Base-by-base conservation (phyloP, 768 basidiomycete genomes). In the Pleurotus eryngii region DNA sequence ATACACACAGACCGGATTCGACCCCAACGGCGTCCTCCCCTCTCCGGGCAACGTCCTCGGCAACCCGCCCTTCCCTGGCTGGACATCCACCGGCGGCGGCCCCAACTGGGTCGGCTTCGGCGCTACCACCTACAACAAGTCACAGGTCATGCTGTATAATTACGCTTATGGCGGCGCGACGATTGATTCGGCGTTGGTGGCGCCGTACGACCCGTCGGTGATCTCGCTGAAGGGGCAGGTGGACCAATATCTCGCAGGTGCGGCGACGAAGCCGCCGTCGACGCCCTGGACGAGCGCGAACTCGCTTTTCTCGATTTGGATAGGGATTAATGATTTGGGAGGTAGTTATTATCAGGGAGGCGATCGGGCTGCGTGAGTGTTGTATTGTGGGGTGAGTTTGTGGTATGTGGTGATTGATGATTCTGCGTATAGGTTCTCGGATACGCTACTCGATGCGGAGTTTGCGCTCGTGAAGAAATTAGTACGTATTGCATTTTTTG, bases 311-410 rank as follows among this genome's bases (percentile, higher is more conserved):
- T 81, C 81, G 0, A 68, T 87, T 15, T 89, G 80, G 78, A 86
- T 89, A 57, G 87, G 87, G 1, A 83, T 89, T 59, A 89, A 89
- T 63, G 87, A 88, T 62, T 77, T 88, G 35, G 83, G 81, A 26
- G 81, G 80, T 61, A 82, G 78, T 50, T 85, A 75, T 57, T 77
- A 68, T 54, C 60, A 70, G 35, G 84, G 82, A 0, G 74, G 82
- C 0, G 74, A 80, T 62, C 75, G 81, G 18, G 67, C 61, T 49
- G 79, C 80, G 82, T 84, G 61, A 55, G 82, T 49, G 2, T 3
- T 11, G 30, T 30, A 11, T 30, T 8, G 8, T 18, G 26, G 45
- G 11, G 22, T 26, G 24, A 30, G 20, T 55, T 12, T 6, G 17
- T 1, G 9, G 45, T 8, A 9, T 12, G 11, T 18, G 18, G 4